Evolutionary conservation across 1,284 basidiomycete species (phyloP).

Genomic region (Trametes polyzona): DNA sequence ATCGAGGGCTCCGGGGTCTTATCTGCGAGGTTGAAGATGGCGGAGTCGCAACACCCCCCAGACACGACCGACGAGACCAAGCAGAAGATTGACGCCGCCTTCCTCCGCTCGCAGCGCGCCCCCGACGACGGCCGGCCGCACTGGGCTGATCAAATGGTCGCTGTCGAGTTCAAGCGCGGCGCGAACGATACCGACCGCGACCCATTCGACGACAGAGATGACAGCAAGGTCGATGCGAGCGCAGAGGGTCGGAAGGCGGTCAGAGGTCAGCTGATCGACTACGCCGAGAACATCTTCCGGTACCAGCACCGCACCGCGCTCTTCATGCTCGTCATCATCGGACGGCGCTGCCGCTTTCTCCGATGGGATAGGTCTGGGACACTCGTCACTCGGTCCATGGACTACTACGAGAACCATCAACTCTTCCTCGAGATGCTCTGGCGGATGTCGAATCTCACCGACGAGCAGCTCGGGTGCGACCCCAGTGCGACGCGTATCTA

Average conservation of each 20-base stretch:
- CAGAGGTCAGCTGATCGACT: constrained; percentile 5
- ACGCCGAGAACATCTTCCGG: constrained; percentile 5
- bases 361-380: constrained; percentile 22
- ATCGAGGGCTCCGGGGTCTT: not conserved
- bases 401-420: too few species aligned
- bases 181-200: not conserved
- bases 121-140: not conserved
- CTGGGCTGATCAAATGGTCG: not conserved
- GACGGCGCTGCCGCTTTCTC: constrained; percentile 7
- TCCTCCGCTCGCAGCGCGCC: not conserved
- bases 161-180: constrained; percentile 1
- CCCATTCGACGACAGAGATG: not conserved
- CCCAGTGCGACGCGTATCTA: constrained; percentile 8
- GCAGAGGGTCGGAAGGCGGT: not conserved
- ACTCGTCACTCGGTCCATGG: constrained; percentile 6
- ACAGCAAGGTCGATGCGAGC: not conserved
- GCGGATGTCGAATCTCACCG: constrained; percentile 10
- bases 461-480: constrained; percentile 13
- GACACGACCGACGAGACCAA: constrained; percentile 1
- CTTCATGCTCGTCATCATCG: constrained; percentile 18
- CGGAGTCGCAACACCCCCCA: not conserved
- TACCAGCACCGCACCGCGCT: constrained; percentile 15
- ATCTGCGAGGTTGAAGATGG: not conserved
- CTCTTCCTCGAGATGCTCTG: constrained; percentile 20
- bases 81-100: constrained; percentile 5